A percentile compares a stretch with the other conserved stretches of the same genome.
phyloP scores from a whole-genome alignment of 495 filamentous ascomycete species.

The Aspergillus baeticus region DNA sequence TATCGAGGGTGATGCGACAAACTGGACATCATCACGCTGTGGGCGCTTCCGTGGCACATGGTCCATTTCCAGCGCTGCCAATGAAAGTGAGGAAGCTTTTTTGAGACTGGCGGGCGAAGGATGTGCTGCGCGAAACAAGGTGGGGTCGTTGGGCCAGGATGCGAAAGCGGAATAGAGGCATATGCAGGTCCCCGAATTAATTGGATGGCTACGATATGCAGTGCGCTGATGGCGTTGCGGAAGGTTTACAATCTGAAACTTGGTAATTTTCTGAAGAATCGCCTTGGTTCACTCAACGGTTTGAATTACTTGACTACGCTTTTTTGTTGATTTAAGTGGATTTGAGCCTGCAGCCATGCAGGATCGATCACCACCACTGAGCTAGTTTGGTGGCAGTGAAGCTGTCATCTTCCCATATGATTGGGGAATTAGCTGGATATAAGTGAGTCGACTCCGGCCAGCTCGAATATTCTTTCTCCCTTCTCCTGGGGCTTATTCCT shows the following conservation, averaged over 20 bases:
- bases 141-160: constrained; percentile 5
- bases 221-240: not conserved
- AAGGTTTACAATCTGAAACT: not conserved
- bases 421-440: not conserved
- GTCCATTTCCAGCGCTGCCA: constrained; percentile 17
- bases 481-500: not conserved
- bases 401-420: not conserved
- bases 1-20: not conserved
- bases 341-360: constrained; percentile 5
- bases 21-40: constrained; percentile 13
- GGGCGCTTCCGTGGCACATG: constrained; percentile 18
- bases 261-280: not conserved
- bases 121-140: constrained; percentile 10
- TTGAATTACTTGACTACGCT: not conserved
- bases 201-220: not conserved
- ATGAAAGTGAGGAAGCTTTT: not conserved
- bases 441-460: not conserved
- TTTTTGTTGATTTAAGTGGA: not conserved
- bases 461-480: not conserved
- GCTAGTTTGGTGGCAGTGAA: constrained; percentile 3
- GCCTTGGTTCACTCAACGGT: not conserved
- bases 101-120: not conserved
- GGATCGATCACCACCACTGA: constrained; percentile 4
- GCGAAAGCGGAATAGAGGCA: not conserved
- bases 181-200: constrained; percentile 5